A percentile compares a stretch with the other conserved stretches of the same genome.
Evolutionary conservation across 306 rosid species (phyloP).

Genomic region (Vigna radiata): DNA sequence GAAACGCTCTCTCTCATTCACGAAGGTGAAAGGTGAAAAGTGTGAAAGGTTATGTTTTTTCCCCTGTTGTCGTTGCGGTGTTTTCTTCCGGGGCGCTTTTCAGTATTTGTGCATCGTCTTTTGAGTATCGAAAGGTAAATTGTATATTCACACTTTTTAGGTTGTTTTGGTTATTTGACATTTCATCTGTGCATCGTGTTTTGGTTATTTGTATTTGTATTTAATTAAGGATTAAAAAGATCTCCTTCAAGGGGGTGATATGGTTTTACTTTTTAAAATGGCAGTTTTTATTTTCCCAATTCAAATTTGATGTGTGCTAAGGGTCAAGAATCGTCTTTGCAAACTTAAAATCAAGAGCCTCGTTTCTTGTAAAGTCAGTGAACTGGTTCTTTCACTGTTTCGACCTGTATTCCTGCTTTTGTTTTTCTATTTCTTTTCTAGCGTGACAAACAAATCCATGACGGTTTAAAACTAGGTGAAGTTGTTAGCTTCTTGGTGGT

Average conservation of each 20-base stretch:
- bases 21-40: too few species aligned
- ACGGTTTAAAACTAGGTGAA: not conserved
- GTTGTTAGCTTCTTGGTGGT: too few species aligned
- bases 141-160: too few species aligned
- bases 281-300: not conserved
- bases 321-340: not conserved
- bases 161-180: too few species aligned
- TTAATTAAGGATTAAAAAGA: not conserved
- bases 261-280: not conserved
- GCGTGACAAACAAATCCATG: not conserved
- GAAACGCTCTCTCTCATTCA: too few species aligned
- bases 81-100: too few species aligned
- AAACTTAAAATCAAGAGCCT: not conserved
- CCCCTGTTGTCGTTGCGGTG: too few species aligned
- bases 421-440: not conserved
- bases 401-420: not conserved
- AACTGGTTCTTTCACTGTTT: not conserved
- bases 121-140: too few species aligned
- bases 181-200: too few species aligned
- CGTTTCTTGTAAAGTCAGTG: not conserved
- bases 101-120: too few species aligned
- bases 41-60: too few species aligned
- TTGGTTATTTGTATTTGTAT: not conserved
- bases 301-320: constrained; percentile 13
- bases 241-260: not conserved